A percentile compares a stretch with the other conserved stretches of the same genome.
Conservation (phyloP, 768 basidiomycete species). For the Auricularia auricula-judae region DNA sequence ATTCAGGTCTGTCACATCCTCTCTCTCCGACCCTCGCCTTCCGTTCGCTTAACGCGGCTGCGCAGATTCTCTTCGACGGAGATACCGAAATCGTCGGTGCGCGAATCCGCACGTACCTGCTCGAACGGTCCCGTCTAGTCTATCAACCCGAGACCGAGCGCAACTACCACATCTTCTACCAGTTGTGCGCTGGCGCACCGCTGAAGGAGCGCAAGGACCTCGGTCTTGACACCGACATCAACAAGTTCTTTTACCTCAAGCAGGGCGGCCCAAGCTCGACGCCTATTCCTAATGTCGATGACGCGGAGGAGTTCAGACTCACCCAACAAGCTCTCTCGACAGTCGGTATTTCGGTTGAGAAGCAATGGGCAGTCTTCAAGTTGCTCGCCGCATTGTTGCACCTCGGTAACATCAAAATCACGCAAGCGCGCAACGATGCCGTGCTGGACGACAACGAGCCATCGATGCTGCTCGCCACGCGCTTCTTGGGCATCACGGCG, state of each 20-base stretch:
- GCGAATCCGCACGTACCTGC: conserved; percentile 94
- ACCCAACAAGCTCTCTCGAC: conserved; percentile 94
- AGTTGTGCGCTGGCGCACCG: conserved; percentile 93
- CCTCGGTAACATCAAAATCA: conserved; percentile 95
- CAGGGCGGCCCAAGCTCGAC: conserved; percentile 86
- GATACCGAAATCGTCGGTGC: conserved; percentile 96
- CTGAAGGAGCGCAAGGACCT: conserved; percentile 92
- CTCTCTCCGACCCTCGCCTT: conserved; percentile 4
- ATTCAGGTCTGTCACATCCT: conserved; percentile 62
- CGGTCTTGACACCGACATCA: conserved; percentile 74
- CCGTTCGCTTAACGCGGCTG: not conserved
- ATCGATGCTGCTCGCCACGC: conserved; percentile 68
- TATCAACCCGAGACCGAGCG: conserved; percentile 95
- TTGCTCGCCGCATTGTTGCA: conserved; percentile 88
- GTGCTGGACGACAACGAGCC: conserved; percentile 74
- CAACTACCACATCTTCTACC: conserved; percentile 99
- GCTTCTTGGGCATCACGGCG: conserved; percentile 80
- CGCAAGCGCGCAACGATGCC: conserved; percentile 70
- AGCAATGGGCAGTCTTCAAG: conserved; percentile 97
- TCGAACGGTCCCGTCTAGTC: conserved; percentile 94
- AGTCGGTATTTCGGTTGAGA: conserved; percentile 94
- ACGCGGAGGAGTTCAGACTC: conserved; percentile 85
- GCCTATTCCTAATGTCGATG: conserved; percentile 87
- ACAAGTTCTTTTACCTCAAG: conserved; percentile 83
- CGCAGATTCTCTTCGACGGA: conserved; percentile 90